Base-by-base conservation (phyloP, 106 monocot species). In the Cymbidium sinense region DNA sequence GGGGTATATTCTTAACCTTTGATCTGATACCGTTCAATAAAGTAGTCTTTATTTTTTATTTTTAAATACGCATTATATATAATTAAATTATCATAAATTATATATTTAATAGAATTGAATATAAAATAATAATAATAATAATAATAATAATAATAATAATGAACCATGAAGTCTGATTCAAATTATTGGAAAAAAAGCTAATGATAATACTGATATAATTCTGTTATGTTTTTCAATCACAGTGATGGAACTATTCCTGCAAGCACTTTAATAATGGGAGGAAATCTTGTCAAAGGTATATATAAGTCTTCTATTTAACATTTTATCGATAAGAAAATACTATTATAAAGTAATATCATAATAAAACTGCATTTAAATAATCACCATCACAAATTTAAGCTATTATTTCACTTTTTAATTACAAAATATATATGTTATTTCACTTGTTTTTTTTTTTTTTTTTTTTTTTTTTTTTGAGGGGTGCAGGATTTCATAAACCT, bases 211-310 rank as follows among this genome's bases (percentile, higher is more conserved):
- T 47, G 47, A 47, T 47, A 47, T 1, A 47, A 47, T 47, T 47
- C 47, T 47, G 9, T 30, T 6, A 12, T 30, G 1, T 30, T 31
- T 65, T 23, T 65, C 65, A 30, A 65, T 30, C 73, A 65, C 73
- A 82, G 86, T n/a, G 55, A 77, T 37, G 86, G 79, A 19, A 47
- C 86, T 25, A 79, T 86, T 30, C 86, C 86, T 43, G 33, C 77
- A 33, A 55, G 65, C 30, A 83, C 70, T n/a, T 52, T 83, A 25
- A 77, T 86, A 39, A 73, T 80, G 76, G 86, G 86, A 80, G 86
- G 79, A 83, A 87, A 87, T 74, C 86, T 83, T 13, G 61, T 70
- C 17, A 81, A 82, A 83, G 86, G 86, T 87, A 67, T 31, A 13
- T 67, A 13, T 13, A 23, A n/a, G n/a, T 58, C 3, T 23, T 58